Evolutionary conservation across 345 rosid genomes (phyloP).

Genomic region (Hibiscus tridactylites): DNA sequence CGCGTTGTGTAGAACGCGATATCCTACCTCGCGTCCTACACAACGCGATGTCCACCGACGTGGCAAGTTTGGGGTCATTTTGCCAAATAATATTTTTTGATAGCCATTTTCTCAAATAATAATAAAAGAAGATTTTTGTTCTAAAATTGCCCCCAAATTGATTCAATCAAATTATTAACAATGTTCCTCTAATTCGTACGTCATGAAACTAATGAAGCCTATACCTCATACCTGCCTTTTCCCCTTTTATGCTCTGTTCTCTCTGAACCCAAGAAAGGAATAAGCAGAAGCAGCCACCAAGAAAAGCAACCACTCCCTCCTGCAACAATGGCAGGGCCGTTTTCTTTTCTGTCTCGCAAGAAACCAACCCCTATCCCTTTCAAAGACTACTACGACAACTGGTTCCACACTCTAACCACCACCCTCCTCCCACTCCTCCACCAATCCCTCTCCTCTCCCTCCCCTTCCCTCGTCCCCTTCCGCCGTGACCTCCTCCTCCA

Average conservation of each 20-base stretch:
- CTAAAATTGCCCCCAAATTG: too few relatives aligned
- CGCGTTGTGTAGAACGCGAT: too few relatives aligned
- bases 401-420: conserved; percentile 50
- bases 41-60: too few relatives aligned
- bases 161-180: too few relatives aligned
- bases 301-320: not conserved
- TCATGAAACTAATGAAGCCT: not conserved
- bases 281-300: not conserved
- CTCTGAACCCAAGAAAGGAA: not conserved
- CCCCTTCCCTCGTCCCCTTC: conserved; percentile 41
- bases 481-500: conserved; percentile 53
- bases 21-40: too few relatives aligned
- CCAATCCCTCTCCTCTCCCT: conserved; percentile 46
- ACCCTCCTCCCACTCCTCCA: conserved; percentile 67
- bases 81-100: too few relatives aligned
- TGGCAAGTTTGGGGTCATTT: too few relatives aligned
- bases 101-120: too few relatives aligned
- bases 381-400: conserved; percentile 50
- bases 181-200: too few relatives aligned
- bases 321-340: conserved; percentile 37
- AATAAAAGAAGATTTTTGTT: too few relatives aligned
- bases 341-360: conserved; percentile 45
- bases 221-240: not conserved
- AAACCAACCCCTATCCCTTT: conserved; percentile 39
- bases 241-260: not conserved